A percentile compares a stretch with the other conserved stretches of the same genome.
These are phyloP conservation scores for Mycena kentingensis DNA, from an alignment of 768 basidiomycete species.

Conservation along the genomic window DNA sequence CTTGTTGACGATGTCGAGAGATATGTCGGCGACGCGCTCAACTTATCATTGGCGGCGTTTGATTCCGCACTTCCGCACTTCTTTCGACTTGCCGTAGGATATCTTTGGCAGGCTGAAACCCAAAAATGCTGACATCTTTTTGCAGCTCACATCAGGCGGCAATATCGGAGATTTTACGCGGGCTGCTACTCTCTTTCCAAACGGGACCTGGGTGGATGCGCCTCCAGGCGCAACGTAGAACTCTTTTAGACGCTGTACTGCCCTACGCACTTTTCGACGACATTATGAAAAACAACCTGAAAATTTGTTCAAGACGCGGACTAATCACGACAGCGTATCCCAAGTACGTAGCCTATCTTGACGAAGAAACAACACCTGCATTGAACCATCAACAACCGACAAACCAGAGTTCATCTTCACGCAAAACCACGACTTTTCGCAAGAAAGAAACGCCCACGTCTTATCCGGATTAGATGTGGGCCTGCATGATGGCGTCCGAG, in stretches of 20 bases:
- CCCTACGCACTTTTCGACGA: too few relatives aligned
- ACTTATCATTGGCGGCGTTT: slow-evolving; percentile 68
- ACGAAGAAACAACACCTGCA: too few relatives aligned
- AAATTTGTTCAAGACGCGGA: not conserved
- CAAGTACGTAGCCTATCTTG: too few relatives aligned
- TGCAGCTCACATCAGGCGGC: slow-evolving; percentile 50
- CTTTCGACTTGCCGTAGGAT: slow-evolving; percentile 79
- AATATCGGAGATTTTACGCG: slow-evolving; percentile 76
- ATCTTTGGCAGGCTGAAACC: slow-evolving; percentile 19
- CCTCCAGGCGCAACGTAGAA: slow-evolving; percentile 68
- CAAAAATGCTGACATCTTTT: slow-evolving; percentile 3
- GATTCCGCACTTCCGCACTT: slow-evolving; percentile 67
- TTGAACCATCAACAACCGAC: slow-evolving; percentile 32
- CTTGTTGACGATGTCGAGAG: slow-evolving; percentile 87
- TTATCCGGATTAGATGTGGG: slow-evolving; percentile 71
- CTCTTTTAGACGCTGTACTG: too few relatives aligned
- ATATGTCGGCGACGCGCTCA: slow-evolving; percentile 68
- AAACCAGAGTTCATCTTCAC: slow-evolving; percentile 36
- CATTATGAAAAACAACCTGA: not conserved
- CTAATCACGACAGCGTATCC: too few relatives aligned
- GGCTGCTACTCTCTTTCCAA: slow-evolving; percentile 73
- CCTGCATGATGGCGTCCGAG: slow-evolving; percentile 92
- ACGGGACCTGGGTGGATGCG: slow-evolving; percentile 82
- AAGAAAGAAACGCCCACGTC: slow-evolving; percentile 15
- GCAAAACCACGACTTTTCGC: slow-evolving; percentile 40